Percentiles rank a stretch among this genome's conserved stretches.
Conservation (phyloP, 2,329 filamentous ascomycete genomes). For the Diaporthe vexans region DNA sequence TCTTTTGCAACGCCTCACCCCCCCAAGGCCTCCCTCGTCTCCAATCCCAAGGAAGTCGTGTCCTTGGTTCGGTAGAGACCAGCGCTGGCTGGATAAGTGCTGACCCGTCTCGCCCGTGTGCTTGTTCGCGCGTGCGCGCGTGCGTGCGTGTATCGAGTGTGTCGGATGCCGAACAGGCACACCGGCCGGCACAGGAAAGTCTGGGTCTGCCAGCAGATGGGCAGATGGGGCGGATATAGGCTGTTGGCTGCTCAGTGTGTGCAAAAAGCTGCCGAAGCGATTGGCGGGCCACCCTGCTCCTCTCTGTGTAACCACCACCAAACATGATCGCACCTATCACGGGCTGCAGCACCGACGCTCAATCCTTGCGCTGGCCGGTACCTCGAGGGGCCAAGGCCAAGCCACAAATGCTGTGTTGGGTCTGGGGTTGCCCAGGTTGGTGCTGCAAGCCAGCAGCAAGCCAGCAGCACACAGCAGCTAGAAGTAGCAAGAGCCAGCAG, state of each 20-base stretch:
- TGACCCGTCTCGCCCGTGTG: neutral
- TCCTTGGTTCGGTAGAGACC: slow-evolving; percentile 1
- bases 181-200: slow-evolving; percentile 25
- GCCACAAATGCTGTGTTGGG: slow-evolving; percentile 28
- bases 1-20: neutral
- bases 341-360: neutral
- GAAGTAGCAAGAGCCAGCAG: neutral
- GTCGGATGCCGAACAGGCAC: slow-evolving; percentile 8
- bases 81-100: neutral
- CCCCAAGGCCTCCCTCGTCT: neutral
- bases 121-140: neutral
- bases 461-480: slow-evolving; percentile 20
- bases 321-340: slow-evolving; percentile 33
- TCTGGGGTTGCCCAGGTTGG: neutral
- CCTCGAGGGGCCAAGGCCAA: slow-evolving; percentile 28
- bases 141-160: neutral
- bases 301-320: slow-evolving; percentile 26
- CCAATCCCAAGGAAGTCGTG: neutral
- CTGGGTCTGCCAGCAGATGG: neutral
- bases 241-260: neutral
- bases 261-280: neutral
- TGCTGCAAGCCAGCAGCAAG: neutral
- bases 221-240: neutral
- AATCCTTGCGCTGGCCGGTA: slow-evolving; percentile 17
- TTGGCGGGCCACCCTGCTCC: slow-evolving; percentile 28